Conservation (phyloP, 2,329 filamentous ascomycete genomes). For the Xylariaceae sp. region DNA sequence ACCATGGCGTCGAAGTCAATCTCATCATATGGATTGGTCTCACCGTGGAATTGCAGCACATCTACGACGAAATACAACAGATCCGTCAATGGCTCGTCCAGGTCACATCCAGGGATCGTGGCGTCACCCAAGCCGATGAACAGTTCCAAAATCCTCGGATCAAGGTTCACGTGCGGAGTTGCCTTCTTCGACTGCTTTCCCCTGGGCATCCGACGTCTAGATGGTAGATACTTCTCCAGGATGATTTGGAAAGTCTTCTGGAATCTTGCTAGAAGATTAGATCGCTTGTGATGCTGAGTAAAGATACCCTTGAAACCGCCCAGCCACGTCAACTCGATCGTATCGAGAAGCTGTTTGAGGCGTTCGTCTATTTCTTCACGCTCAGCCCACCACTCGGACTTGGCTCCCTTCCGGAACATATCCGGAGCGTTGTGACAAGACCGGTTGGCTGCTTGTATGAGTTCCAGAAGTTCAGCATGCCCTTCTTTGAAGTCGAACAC, state of each 20-base stretch:
- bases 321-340: slow-evolving; percentile 89
- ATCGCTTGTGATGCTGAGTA: slow-evolving; percentile 60
- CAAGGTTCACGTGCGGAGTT: slow-evolving; percentile 42
- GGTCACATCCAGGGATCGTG: slow-evolving; percentile 59
- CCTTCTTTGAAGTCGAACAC: slow-evolving; percentile 80
- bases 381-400: slow-evolving; percentile 83
- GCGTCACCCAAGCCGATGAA: slow-evolving; percentile 82
- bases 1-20: slow-evolving; percentile 93
- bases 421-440: slow-evolving; percentile 71
- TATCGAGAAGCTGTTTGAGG: slow-evolving; percentile 70
- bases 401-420: slow-evolving; percentile 67
- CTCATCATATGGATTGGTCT: slow-evolving; percentile 94
- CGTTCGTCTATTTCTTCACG: slow-evolving; percentile 73
- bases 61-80: slow-evolving; percentile 94
- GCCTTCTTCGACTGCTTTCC: slow-evolving; percentile 48
- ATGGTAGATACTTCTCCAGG: slow-evolving; percentile 79
- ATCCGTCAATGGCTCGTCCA: slow-evolving; percentile 87
- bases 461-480: slow-evolving; percentile 71
- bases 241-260: slow-evolving; percentile 71
- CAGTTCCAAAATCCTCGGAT: slow-evolving; percentile 67
- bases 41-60: slow-evolving; percentile 92
- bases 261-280: slow-evolving; percentile 66
- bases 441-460: slow-evolving; percentile 75
- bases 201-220: slow-evolving; percentile 55
- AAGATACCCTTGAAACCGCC: slow-evolving; percentile 95